A percentile compares a stretch with the other conserved stretches of the same genome.
phyloP scores from a whole-genome alignment of 2,329 filamentous ascomycete species.

The Conoideocrella luteorostrata region DNA sequence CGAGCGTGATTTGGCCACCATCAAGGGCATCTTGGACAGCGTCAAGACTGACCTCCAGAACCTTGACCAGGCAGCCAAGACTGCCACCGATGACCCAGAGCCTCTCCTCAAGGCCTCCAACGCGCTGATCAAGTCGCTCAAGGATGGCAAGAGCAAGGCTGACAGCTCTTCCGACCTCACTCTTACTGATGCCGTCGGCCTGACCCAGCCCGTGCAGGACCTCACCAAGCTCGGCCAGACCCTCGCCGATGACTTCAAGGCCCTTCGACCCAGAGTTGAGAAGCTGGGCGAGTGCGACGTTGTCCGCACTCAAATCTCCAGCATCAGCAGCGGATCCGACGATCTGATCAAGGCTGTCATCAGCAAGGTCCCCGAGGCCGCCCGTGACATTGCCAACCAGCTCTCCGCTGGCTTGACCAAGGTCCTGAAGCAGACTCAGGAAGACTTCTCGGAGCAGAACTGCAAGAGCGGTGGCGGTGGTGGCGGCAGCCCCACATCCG shows the following conservation, averaged over 20 bases:
- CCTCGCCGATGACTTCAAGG: conserved; percentile 18
- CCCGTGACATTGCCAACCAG: conserved; percentile 20
- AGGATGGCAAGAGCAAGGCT: conserved; percentile 12
- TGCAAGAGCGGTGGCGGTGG: conserved; percentile 16
- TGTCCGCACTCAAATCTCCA: conserved; percentile 16
- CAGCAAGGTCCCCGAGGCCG: conserved; percentile 20
- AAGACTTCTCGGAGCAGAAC: conserved; percentile 19
- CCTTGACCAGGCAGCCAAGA: conserved; percentile 16
- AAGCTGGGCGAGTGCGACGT: conserved; percentile 20
- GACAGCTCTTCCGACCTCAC: conserved; percentile 5
- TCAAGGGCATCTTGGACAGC: conserved; percentile 9
- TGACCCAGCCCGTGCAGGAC: conserved; percentile 10
- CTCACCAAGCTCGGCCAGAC: conserved; percentile 18
- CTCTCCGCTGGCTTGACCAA: conserved; percentile 16
- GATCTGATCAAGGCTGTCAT: conserved; percentile 22
- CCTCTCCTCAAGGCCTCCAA: conserved; percentile 13
- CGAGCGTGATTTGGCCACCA: conserved; percentile 9
- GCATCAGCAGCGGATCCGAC: conserved; percentile 17
- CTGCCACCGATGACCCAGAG: conserved; percentile 14
- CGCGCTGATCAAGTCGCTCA: conserved; percentile 13
- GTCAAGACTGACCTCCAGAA: conserved; percentile 12
- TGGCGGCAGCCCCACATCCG: neutral
- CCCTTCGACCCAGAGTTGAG: conserved; percentile 18
- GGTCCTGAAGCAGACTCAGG: conserved; percentile 14
- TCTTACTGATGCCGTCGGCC: conserved; percentile 11